These are phyloP conservation scores for Picochlorum costavermella DNA, from an alignment of 139 green algal genomes.

Conservation along the genomic window DNA sequence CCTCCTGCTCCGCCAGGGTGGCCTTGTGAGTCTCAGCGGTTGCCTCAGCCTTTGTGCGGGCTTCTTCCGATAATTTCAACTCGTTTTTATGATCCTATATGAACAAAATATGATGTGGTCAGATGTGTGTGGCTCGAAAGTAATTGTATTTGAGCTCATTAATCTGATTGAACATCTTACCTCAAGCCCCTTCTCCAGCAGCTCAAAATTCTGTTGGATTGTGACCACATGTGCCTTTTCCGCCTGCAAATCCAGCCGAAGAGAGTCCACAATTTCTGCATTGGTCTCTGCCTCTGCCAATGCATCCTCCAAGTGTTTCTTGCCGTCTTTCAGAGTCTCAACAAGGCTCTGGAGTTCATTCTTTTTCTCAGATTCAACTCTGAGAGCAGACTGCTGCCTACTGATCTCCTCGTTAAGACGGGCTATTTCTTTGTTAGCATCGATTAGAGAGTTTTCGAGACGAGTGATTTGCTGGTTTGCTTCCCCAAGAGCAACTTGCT, in stretches of 20 bases:
- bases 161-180: too few relatives aligned
- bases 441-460: too few relatives aligned
- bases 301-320: background rate
- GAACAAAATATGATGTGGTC: background rate
- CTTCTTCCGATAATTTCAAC: constrained; percentile 22
- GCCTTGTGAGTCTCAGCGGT: constrained; percentile 21
- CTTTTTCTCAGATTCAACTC: too few relatives aligned
- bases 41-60: constrained; percentile 34
- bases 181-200: too few relatives aligned
- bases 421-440: too few relatives aligned
- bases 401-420: too few relatives aligned
- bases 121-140: constrained; percentile 3
- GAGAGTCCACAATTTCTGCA: background rate
- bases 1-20: constrained; percentile 25
- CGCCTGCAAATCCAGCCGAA: background rate
- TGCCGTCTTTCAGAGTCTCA: too few relatives aligned
- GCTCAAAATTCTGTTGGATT: too few relatives aligned
- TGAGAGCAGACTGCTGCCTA: too few relatives aligned
- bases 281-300: constrained; percentile 1
- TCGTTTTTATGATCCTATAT: constrained; percentile 34
- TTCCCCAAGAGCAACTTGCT: constrained; percentile 16
- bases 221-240: background rate
- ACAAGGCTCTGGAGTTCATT: too few relatives aligned
- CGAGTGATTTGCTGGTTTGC: too few relatives aligned
- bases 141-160: background rate